Percentiles rank a stretch among this genome's conserved stretches.
Conservation (phyloP, 176 grass and related monocot genomes). For the Tillandsia fasciculata region DNA sequence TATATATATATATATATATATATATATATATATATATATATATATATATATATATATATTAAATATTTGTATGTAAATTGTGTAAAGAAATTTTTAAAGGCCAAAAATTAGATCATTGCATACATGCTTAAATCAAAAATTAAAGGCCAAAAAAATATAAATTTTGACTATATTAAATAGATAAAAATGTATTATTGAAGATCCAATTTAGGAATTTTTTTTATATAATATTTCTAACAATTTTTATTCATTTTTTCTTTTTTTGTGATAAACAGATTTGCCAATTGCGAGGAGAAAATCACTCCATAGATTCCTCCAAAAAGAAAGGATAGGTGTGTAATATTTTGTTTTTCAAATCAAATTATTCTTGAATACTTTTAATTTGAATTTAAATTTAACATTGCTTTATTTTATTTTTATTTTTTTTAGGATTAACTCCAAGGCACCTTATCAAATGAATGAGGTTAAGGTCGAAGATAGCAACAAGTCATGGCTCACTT, state of each 20-base stretch:
- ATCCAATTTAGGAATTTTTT: neutral
- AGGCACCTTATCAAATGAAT: constrained; percentile 10
- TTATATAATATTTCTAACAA: neutral
- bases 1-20: too few species aligned
- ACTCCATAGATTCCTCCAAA: constrained; percentile 20
- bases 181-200: neutral
- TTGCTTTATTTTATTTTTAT: neutral
- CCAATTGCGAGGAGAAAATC: constrained; percentile 21
- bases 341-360: neutral
- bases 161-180: too few species aligned
- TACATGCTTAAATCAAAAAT: too few species aligned
- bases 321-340: constrained; percentile 23
- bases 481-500: neutral
- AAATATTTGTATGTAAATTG: too few species aligned
- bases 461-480: neutral
- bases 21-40: too few species aligned
- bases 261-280: constrained; percentile 11
- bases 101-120: too few species aligned
- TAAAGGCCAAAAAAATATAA: too few species aligned
- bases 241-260: neutral
- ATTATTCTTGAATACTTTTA: neutral
- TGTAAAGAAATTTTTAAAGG: too few species aligned
- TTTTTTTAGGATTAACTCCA: constrained; percentile 5
- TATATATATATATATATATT: too few species aligned
- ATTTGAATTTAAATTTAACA: neutral